Percentiles rank a stretch among this genome's conserved stretches.
phyloP scores from a whole-genome alignment of 2,329 filamentous ascomycete species.

The Lecanoromycetidae sp. region DNA sequence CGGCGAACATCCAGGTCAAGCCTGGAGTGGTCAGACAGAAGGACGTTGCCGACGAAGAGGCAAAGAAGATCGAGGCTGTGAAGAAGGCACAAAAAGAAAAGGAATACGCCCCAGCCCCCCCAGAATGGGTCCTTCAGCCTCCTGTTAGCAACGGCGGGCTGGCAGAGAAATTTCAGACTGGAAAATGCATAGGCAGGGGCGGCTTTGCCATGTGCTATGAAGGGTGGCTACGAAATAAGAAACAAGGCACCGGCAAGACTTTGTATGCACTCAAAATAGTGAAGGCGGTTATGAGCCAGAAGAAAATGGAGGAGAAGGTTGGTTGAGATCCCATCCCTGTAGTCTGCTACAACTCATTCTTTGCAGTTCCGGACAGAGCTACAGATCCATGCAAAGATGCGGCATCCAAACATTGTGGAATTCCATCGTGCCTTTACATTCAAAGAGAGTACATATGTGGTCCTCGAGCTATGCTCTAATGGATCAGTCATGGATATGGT shows the following conservation, averaged over 20 bases:
- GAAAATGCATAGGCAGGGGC: conserved; percentile 37
- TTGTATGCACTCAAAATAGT: conserved; percentile 41
- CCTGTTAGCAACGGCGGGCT: conserved; percentile 30
- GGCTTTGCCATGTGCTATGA: conserved; percentile 42
- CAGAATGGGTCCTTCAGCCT: conserved; percentile 33
- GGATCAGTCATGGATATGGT: conserved; percentile 97
- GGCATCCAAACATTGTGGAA: conserved; percentile 87
- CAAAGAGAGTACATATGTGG: conserved; percentile 78
- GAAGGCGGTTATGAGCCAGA: conserved; percentile 37
- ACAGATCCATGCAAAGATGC: conserved; percentile 97
- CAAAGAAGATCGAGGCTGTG: conserved; percentile 27
- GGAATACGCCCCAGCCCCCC: conserved; percentile 36
- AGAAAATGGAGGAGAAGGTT: conserved; percentile 42
- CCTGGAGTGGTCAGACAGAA: conserved; percentile 27
- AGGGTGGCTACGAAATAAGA: conserved; percentile 31
- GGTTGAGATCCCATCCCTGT: conserved; percentile 12
- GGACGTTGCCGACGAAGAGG: conserved; percentile 18
- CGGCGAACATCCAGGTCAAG: conserved; percentile 35
- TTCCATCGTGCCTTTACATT: conserved; percentile 92
- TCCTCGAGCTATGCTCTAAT: conserved; percentile 88
- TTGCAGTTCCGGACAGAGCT: conserved; percentile 63
- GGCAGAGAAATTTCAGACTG: conserved; percentile 35
- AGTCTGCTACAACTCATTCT: conserved; percentile 11
- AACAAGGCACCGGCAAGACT: conserved; percentile 21
- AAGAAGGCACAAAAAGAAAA: conserved; percentile 23